Percentiles rank a stretch among this genome's conserved stretches.
Conservation (phyloP, 2,329 filamentous ascomycete genomes). For the Trichoderma sp. region DNA sequence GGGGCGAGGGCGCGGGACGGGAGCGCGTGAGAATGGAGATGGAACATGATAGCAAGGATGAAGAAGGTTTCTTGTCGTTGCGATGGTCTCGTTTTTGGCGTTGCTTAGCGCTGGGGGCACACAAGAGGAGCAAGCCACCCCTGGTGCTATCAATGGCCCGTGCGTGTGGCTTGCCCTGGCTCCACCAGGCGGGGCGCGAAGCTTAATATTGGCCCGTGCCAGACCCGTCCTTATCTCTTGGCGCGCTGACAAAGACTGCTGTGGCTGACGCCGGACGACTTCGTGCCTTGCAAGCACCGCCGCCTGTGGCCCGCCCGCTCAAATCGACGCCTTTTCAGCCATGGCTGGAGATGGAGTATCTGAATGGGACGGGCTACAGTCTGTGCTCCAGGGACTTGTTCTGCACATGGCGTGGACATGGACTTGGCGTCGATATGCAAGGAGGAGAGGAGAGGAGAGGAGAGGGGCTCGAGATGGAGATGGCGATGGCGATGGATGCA, state of each 20-base stretch:
- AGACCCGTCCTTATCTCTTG: conserved; percentile 24
- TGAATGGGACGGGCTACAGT: not conserved
- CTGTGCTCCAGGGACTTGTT: too few relatives aligned
- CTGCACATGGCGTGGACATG: not conserved
- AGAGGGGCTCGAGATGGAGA: not conserved
- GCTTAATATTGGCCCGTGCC: conserved; percentile 18
- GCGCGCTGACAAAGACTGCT: conserved; percentile 22
- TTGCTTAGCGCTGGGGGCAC: conserved; percentile 7
- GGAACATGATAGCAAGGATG: conserved; percentile 11
- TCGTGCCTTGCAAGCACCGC: conserved; percentile 19
- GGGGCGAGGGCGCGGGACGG: conserved; percentile 11
- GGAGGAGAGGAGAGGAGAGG: not conserved
- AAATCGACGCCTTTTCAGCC: not conserved
- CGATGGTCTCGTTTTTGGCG: conserved; percentile 15
- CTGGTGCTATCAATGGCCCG: not conserved
- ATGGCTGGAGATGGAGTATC: not conserved
- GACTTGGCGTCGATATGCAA: not conserved
- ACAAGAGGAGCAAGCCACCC: conserved; percentile 15
- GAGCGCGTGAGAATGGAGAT: conserved; percentile 7
- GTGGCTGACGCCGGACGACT: conserved; percentile 22
- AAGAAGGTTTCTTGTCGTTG: conserved; percentile 22
- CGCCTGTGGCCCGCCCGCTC: conserved; percentile 6
- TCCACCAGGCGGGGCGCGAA: not conserved
- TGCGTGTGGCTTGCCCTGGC: conserved; percentile 20
- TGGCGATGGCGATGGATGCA: not conserved